Percentiles rank a stretch among this genome's conserved stretches.
phyloP scores from a whole-genome alignment of 371 early-diverging fungal species.

The Circinella umbellata region DNA sequence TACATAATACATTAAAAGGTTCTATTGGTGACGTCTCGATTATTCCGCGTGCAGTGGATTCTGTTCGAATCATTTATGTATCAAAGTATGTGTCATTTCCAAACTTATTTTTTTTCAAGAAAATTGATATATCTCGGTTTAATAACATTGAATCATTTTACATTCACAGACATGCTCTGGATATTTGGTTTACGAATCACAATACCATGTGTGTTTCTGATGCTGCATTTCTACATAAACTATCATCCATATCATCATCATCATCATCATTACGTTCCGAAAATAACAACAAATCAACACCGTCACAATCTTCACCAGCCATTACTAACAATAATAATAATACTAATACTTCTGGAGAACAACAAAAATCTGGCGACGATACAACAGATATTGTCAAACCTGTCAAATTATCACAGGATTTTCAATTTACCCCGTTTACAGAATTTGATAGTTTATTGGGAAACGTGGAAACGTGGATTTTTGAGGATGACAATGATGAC shows the following conservation, averaged over 20 bases:
- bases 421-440: conserved; percentile 39
- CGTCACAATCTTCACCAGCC: conserved; percentile 5
- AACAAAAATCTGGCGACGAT: not conserved
- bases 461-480: conserved; percentile 42
- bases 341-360: not conserved
- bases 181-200: conserved; percentile 44
- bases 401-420: conserved; percentile 41
- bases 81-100: conserved; percentile 40
- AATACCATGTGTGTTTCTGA: conserved; percentile 43
- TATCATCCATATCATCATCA: conserved; percentile 30
- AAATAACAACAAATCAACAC: conserved; percentile 9
- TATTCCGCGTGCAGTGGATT: conserved; percentile 58
- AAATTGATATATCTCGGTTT: no score
- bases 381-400: conserved; percentile 19
- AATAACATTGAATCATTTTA: not conserved
- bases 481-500: conserved; percentile 17
- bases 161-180: conserved; percentile 37
- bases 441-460: conserved; percentile 35
- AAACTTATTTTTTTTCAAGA: no score
- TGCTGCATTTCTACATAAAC: conserved; percentile 39
- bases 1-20: conserved; percentile 33
- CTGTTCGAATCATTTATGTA: conserved; percentile 60
- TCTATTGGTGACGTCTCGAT: conserved; percentile 50
- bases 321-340: not conserved
- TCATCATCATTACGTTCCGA: conserved; percentile 20